Conservation (phyloP, 495 filamentous ascomycete genomes). For the Neurospora pannonica region DNA sequence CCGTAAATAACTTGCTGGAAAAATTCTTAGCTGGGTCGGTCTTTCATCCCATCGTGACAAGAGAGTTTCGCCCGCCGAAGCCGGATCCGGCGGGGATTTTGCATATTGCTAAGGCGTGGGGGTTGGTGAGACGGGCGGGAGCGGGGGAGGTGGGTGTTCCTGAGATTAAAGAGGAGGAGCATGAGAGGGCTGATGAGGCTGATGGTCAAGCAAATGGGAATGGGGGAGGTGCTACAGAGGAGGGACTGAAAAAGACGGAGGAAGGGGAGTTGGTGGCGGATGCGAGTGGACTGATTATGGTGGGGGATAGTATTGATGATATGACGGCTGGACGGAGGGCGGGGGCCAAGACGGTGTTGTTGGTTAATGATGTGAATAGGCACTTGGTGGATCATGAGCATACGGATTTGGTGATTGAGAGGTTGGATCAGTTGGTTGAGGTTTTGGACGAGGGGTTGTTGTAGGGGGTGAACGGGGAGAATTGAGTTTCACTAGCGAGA, state of each 20-base stretch:
- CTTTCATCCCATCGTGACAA: slow-evolving; percentile 78
- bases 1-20: slow-evolving; percentile 53
- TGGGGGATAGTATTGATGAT: slow-evolving; percentile 88
- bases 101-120: slow-evolving; percentile 73
- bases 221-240: not conserved
- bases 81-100: slow-evolving; percentile 81
- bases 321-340: slow-evolving; percentile 80
- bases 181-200: slow-evolving; percentile 8
- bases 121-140: slow-evolving; percentile 46
- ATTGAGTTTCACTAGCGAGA: not conserved
- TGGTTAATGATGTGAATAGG: slow-evolving; percentile 71
- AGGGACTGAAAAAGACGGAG: slow-evolving; percentile 7
- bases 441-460: slow-evolving; percentile 61
- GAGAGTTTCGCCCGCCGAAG: slow-evolving; percentile 77
- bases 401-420: slow-evolving; percentile 60
- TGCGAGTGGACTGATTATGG: slow-evolving; percentile 43
- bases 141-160: slow-evolving; percentile 15
- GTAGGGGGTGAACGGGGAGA: slow-evolving; percentile 14
- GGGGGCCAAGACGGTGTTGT: slow-evolving; percentile 80
- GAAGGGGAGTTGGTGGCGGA: slow-evolving; percentile 30
- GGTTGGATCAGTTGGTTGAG: slow-evolving; percentile 61
- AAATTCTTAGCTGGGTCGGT: slow-evolving; percentile 58
- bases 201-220: slow-evolving; percentile 1
- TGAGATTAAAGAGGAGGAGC: slow-evolving; percentile 6
- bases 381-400: slow-evolving; percentile 66